Conservation (phyloP, 2,329 filamentous ascomycete genomes). For the Verticillium longisporum region DNA sequence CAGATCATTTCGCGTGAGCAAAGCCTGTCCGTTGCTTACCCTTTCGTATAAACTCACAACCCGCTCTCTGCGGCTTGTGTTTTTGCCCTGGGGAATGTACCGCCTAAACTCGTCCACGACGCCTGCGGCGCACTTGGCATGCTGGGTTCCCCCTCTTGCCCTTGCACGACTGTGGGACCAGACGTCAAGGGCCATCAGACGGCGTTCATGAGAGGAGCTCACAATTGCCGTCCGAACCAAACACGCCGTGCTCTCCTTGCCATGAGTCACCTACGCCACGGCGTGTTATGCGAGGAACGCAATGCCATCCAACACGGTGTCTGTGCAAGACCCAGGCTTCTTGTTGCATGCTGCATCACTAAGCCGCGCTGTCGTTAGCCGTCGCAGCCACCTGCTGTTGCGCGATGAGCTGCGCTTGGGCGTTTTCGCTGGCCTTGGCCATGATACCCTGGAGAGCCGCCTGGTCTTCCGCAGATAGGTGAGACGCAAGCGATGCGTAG, state of each 20-base stretch:
- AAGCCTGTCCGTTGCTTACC: not conserved
- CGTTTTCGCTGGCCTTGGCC: constrained; percentile 47
- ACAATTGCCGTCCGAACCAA: not conserved
- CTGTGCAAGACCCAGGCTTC: not conserved
- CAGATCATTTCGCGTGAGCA: not conserved
- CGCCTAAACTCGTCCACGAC: not conserved
- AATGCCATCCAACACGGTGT: not conserved
- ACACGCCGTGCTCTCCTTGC: not conserved
- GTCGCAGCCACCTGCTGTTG: constrained; percentile 14
- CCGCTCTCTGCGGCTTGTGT: not conserved
- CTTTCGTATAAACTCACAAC: not conserved
- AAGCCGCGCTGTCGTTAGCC: constrained; percentile 13
- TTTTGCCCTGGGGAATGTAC: not conserved
- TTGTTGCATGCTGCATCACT: not conserved
- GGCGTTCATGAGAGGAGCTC: not conserved
- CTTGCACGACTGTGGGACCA: not conserved
- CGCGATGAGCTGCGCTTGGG: constrained; percentile 22
- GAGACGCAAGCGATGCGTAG: constrained; percentile 72
- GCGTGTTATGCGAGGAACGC: not conserved
- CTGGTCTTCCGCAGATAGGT: constrained; percentile 75
- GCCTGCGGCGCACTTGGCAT: not conserved
- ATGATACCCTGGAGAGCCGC: constrained; percentile 73
- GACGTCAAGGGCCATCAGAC: not conserved
- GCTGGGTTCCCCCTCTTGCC: not conserved
- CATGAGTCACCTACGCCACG: not conserved